phyloP scores from a whole-genome alignment of 345 rosid genomes.

The Populus deltoides region DNA sequence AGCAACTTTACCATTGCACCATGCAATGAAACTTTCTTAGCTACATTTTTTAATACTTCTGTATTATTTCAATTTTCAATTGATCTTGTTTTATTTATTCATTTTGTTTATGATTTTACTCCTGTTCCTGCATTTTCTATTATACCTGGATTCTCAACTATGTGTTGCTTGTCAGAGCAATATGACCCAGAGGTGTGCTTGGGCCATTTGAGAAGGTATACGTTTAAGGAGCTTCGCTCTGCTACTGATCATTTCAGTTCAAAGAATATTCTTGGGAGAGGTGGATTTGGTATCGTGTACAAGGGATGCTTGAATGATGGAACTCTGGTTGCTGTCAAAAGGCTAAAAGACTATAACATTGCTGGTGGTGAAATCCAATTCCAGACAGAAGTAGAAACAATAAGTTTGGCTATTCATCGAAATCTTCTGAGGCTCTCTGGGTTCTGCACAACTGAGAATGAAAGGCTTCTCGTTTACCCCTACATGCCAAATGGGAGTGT shows the following conservation, averaged over 20 bases:
- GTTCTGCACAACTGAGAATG: conserved; percentile 86
- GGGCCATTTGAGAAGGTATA: conserved; percentile 82
- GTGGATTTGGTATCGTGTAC: conserved; percentile 93
- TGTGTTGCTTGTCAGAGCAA: conserved; percentile 58
- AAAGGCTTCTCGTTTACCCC: conserved; percentile 90
- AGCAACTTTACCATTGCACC: neutral
- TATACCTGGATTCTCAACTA: conserved; percentile 7
- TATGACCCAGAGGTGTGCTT: conserved; percentile 81
- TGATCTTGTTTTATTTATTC: neutral
- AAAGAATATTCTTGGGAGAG: conserved; percentile 86
- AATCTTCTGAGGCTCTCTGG: conserved; percentile 97
- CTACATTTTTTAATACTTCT: neutral
- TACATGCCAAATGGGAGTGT: conserved; percentile 97
- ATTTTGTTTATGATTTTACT: neutral
- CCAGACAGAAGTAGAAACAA: conserved; percentile 95
- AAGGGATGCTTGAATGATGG: conserved; percentile 80
- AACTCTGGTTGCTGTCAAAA: conserved; percentile 83
- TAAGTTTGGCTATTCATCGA: conserved; percentile 92
- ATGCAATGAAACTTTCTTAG: neutral
- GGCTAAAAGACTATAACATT: conserved; percentile 85
- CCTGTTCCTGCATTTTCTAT: neutral
- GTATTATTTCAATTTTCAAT: neutral
- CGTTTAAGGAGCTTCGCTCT: conserved; percentile 84
- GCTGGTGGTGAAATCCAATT: conserved; percentile 95
- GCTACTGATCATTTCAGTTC: conserved; percentile 88